Base-by-base conservation (phyloP, 2,329 filamentous ascomycete genomes). In the Scytalidium lignicola region DNA sequence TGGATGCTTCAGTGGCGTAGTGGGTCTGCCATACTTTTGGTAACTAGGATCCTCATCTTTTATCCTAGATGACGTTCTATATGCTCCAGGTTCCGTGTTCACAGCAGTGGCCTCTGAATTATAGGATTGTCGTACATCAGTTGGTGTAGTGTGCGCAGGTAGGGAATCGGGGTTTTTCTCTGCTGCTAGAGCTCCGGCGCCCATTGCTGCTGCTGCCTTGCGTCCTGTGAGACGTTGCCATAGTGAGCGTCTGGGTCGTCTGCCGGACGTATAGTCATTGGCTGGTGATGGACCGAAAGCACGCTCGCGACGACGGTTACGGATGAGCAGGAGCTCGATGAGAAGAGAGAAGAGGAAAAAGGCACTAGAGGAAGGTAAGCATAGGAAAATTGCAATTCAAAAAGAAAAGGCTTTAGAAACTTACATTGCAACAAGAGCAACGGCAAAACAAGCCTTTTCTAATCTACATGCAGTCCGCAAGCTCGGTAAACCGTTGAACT, bases 381-480 rank as follows among this genome's bases (percentile, higher is more conserved):
- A 18, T 15, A 51, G 47, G 49, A 21, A 21, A 47, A 43, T n/a
- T n/a, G n/a, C n/a, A n/a, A n/a, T 29, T 17, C 7, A 41, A 22
- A 51, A 46, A 32, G 43, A 26, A 23, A 22, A 19, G 3, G n/a
- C 19, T 32, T 13, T 19, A 17, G 10, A 13, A 26, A 72, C 76
- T 72, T 74, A 90, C 83, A 87, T 82, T 62, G 78, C 86, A 49
- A 90, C 79, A 52, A 96, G 86, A 23, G 90, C 73, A 15, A 93
- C 83, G 3, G 88, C 86, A 56, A 96, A 84, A 52, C 75, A 79
- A 41, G 85, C 90, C 44, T 83, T 88, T 69, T 95, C 82, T 57
- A 96, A 72, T 51, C 75, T 75, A 73, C 91, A 96, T 1, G 85
- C 82, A 52, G 80, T 79, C n/a, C 69, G 67, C 41, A 78, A 69